phyloP scores from a whole-genome alignment of 176 grass and related monocot species.

The Carex scoparia region DNA sequence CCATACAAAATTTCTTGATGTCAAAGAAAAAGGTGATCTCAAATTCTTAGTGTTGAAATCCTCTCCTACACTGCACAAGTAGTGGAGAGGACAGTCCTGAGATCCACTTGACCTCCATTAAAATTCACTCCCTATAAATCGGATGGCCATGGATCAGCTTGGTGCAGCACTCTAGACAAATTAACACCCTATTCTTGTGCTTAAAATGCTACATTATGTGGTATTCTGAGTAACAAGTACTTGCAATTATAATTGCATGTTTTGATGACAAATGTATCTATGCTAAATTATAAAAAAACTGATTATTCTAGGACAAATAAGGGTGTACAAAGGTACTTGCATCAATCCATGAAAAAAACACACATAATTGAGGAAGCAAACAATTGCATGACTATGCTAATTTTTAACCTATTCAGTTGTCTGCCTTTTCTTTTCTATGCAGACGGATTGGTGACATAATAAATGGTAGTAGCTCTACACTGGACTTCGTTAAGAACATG shows the following conservation, averaged over 20 bases:
- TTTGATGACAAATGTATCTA: too few species aligned
- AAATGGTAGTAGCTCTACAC: constrained; percentile 70
- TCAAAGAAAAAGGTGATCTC: neutral
- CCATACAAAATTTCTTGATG: neutral
- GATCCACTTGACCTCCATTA: neutral
- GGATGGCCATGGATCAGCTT: too few species aligned
- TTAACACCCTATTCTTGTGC: too few species aligned
- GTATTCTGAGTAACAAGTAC: too few species aligned
- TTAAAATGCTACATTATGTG: too few species aligned
- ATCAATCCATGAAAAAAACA: neutral
- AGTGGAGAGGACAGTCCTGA: neutral
- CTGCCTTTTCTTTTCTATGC: constrained; percentile 1
- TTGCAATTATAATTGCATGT: too few species aligned
- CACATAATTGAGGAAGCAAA: neutral
- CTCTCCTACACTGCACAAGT: neutral
- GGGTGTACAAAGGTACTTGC: neutral
- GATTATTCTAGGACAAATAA: neutral
- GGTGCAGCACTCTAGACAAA: too few species aligned
- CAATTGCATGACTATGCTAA: neutral
- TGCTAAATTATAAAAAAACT: too few species aligned
- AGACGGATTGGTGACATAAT: constrained; percentile 70
- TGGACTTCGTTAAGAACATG: constrained; percentile 59
- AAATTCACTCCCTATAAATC: too few species aligned
- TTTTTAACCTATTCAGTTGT: neutral
- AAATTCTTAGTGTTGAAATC: neutral